Base-by-base conservation (phyloP, 1,284 basidiomycete genomes). In the Leccinum fuscescens region DNA sequence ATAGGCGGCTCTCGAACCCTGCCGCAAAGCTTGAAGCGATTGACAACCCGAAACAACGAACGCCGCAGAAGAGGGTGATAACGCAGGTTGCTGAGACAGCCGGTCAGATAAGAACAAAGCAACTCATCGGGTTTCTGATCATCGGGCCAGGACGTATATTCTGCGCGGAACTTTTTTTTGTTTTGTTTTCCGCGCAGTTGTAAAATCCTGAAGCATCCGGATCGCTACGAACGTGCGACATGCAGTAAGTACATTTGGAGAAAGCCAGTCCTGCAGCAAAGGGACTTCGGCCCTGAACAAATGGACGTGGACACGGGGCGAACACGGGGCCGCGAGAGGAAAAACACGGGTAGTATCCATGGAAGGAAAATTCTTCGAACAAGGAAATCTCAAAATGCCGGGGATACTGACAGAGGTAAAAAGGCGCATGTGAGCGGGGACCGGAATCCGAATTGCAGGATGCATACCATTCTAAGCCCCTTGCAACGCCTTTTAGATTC, bases 31-130 rank as follows among this genome's bases (percentile, higher is more conserved):
- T 58, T 67, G 22, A 52, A 44, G 50, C 24, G 35, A 57, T 59
- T 66, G 57, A 56, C 54, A 33, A 29, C 24, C 46, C 2, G n/a
- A 44, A 52, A 50, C 52, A 29, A 63, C 35, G 52, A 66, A 49
- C 37, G 48, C 42, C 44, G 44, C 48, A 17, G 3, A 7, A 44
- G 42, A 46, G 37, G 20, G 2, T 46, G 44, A 55, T 54, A 60
- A 48, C 22, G 53, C 48, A 44, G 42, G 52, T 22, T 35, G 9
- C 8, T 27, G 27, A 27, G 49, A 31, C 20, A 22, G 46, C 20
- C 3, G 37, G 24, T 49, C 6, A 33, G 56, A 61, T 53, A 56
- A 64, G 33, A 11, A 50, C 29, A 20, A 27, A 17, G 27, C 8
- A 29, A n/a, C 4, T 39, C 6, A 11, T 20, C 42, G 42, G 4